Base-by-base conservation (phyloP, 2,329 filamentous ascomycete species). In the Achaetomium macrosporum region DNA sequence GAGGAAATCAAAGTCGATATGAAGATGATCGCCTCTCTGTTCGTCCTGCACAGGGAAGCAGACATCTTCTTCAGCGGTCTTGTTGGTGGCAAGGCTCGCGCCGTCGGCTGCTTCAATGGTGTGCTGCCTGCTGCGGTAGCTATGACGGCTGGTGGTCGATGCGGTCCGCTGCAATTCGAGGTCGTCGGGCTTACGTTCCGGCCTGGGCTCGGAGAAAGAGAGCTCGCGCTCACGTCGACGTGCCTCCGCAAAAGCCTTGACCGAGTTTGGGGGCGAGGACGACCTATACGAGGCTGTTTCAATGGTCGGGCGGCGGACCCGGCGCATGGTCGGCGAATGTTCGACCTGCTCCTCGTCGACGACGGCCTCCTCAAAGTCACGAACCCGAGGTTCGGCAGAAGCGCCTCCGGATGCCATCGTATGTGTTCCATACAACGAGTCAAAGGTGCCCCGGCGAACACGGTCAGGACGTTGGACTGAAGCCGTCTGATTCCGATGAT, bases 241-340 rank as follows among this genome's bases (percentile, higher is more conserved):
- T 51, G 89, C 88, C 64, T 93, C 88, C 16, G 93, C 93, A 69
- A 99, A 99, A 4, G 93, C 93, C 69, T 97, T 95, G 47, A 99
- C 90, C 0, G 93, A 99, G 69, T 96, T 99, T 8, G 93, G 93
- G 11, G 92, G 92, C 6, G 93, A 97, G 2, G 82, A 74, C 1
- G 88, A 90, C 51, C 89, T 80, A 44, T 81, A 78, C 20, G 73
- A 68, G 42, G 75, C 69, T 1, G 80, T 81, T 31, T 77, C 77
- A 50, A 85, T 73, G 47, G 79, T 79, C 52, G 78, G 75, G 52
- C 80, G 77, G 15, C 81, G 79, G 53, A 71, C 73, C 36, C 72
- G 76, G 7, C 71, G 68, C 31, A 65, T 60, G 16, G 66, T 66
- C 7, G 72, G 71, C n/a, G 77, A 76, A 7, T 68, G 59, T 19